Evolutionary conservation across 2,329 filamentous ascomycete species (phyloP).

Genomic region (Fusarium illudens): DNA sequence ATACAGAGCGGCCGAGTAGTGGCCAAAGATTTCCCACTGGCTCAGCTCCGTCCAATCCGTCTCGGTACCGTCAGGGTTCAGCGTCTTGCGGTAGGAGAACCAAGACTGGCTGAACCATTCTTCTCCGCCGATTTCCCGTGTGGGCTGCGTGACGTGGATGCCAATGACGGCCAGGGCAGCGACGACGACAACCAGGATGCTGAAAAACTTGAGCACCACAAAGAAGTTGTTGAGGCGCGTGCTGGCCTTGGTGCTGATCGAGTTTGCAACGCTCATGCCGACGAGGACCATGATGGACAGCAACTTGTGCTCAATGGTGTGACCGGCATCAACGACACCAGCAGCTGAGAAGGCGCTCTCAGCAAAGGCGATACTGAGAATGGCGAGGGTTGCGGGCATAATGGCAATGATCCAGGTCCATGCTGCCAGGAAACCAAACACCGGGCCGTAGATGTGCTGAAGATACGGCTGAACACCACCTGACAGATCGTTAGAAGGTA

Average conservation of each 20-base stretch:
- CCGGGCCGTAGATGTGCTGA: slow-evolving; percentile 67
- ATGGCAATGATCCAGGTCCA: slow-evolving; percentile 73
- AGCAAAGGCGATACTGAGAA: slow-evolving; percentile 70
- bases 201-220: slow-evolving; percentile 62
- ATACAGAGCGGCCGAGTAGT: slow-evolving; percentile 68
- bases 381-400: slow-evolving; percentile 71
- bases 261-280: slow-evolving; percentile 60
- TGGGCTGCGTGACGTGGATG: slow-evolving; percentile 50
- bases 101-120: slow-evolving; percentile 64
- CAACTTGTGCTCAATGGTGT: slow-evolving; percentile 58
- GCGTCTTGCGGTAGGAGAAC: slow-evolving; percentile 62
- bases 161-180: slow-evolving; percentile 58
- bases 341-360: slow-evolving; percentile 65
- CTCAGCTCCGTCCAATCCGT: slow-evolving; percentile 59
- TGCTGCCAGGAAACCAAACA: slow-evolving; percentile 68
- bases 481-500: slow-evolving; percentile 21
- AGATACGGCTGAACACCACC: slow-evolving; percentile 71
- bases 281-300: slow-evolving; percentile 59
- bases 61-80: slow-evolving; percentile 58
- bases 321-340: slow-evolving; percentile 56
- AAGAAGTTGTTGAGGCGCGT: slow-evolving; percentile 65
- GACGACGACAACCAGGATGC: slow-evolving; percentile 57
- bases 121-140: slow-evolving; percentile 52
- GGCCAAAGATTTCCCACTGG: slow-evolving; percentile 67
- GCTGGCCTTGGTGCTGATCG: slow-evolving; percentile 63